Conservation (phyloP, 2,329 filamentous ascomycete species). For the Fusarium piperis region DNA sequence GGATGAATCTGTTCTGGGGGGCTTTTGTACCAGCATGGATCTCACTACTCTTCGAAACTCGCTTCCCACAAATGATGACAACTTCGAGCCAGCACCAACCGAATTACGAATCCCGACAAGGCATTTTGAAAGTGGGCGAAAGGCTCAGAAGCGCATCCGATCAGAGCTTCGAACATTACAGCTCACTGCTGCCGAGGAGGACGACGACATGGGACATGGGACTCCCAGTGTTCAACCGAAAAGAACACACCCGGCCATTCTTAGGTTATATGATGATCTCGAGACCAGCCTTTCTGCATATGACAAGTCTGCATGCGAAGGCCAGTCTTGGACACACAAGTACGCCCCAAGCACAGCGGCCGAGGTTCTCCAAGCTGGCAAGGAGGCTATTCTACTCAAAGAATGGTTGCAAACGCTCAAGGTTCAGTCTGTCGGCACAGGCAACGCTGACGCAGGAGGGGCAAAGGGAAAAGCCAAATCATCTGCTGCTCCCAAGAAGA, state of each 20-base stretch:
- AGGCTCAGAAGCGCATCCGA: conserved; percentile 60
- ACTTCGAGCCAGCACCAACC: conserved; percentile 56
- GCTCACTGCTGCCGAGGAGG: background rate
- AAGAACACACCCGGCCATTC: conserved; percentile 66
- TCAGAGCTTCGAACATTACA: conserved; percentile 54
- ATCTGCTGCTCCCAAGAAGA: conserved; percentile 60
- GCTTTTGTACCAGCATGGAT: conserved; percentile 40
- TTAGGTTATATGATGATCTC: conserved; percentile 68
- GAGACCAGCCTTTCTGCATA: conserved; percentile 76
- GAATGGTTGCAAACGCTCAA: conserved; percentile 84
- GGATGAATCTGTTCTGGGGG: conserved; percentile 56
- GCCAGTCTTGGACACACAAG: conserved; percentile 80
- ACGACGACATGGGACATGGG: conserved; percentile 50
- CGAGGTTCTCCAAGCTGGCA: conserved; percentile 79
- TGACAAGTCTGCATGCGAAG: conserved; percentile 81
- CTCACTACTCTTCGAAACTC: conserved; percentile 41
- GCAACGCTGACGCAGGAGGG: conserved; percentile 49
- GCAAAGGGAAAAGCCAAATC: conserved; percentile 43
- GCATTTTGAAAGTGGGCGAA: conserved; percentile 67
- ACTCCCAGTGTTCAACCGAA: conserved; percentile 32
- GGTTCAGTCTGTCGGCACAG: conserved; percentile 79
- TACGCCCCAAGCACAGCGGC: conserved; percentile 77
- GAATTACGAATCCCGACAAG: conserved; percentile 65
- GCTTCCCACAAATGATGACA: conserved; percentile 47
- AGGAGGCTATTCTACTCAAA: conserved; percentile 75